Evolutionary conservation across 257 asterid species (phyloP), one percentile per base, ranked within the genome.

Genomic region (Jaltomata sinuosa): DNA sequence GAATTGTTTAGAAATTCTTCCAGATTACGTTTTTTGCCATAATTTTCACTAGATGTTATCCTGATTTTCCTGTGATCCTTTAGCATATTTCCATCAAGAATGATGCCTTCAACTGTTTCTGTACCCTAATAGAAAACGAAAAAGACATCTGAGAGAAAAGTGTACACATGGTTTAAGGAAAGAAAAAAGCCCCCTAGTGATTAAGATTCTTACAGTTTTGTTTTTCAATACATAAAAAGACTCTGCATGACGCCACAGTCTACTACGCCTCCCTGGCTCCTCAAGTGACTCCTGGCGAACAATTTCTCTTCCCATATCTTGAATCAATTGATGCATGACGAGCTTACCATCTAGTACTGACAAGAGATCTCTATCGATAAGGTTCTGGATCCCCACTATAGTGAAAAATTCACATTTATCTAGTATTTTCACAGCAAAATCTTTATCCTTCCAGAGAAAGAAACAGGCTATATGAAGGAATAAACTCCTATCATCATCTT

Each of bases 281-380:
- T 64, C 19, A 19, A 22, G 32, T 25, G 82, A 83, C 18, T 83
- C 82, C 18, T 71, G 85, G 9, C 71, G 72, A 72, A 83, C 79
- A 50, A 71, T 42, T 83, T 83, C 74, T 83, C 74, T 83, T 36
- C 85, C 85, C 85, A 83, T 55, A 74, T 71, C 47, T 49, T 54
- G 83, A 52, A 80, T 80, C 52, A 80, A 55, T 29, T 80, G 53
- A 31, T 80, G 83, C 83, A 80, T 21, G 50, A 19, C 3, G 21
- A 80, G 83, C 2, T 14, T 8, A 15, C 50, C 29, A 0, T 8
- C 11, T 19, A 0, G 31, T 11, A 54, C 15, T 54, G 42, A 79
- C 69, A 83, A 47, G 32, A 83, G 67, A 49, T 32, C 57, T 69
- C 52, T 83, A 34, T 49, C 68, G 22, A 83, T 50, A 4, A 82